Conservation (phyloP, 257 asterid genomes). For the Eucommia ulmoides region DNA sequence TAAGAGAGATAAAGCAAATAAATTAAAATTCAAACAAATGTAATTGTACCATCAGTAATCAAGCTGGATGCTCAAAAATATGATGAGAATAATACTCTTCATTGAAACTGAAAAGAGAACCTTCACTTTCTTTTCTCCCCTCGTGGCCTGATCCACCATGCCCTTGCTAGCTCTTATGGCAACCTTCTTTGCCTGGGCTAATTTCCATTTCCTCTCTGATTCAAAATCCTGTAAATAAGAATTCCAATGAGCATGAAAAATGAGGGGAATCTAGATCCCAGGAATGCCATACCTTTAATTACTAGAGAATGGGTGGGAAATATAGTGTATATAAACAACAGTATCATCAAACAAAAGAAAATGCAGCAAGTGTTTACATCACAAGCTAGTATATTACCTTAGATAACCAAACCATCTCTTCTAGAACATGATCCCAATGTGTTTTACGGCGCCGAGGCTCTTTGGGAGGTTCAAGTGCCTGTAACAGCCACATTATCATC, state of each 20-base stretch:
- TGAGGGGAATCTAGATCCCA: not conserved
- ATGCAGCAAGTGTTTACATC: not conserved
- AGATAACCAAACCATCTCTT: constrained; percentile 98
- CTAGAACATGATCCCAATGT: constrained; percentile 99
- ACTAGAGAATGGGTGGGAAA: no score
- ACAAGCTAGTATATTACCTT: constrained; percentile 35
- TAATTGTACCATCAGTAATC: not conserved
- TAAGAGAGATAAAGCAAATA: constrained; percentile 7
- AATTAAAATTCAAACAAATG: constrained; percentile 7
- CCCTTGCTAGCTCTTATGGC: constrained; percentile 95
- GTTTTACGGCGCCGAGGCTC: constrained; percentile 92
- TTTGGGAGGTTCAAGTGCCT: constrained; percentile 94
- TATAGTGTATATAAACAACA: no score
- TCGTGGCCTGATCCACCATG: constrained; percentile 87
- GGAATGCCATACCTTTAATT: no score
- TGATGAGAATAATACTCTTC: not conserved
- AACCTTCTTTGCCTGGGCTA: constrained; percentile 93
- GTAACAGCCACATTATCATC: constrained; percentile 9
- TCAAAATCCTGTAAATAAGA: constrained; percentile 68
- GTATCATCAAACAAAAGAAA: not conserved
- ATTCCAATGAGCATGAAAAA: constrained; percentile 11
- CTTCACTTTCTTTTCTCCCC: constrained; percentile 95
- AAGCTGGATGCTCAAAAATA: not conserved
- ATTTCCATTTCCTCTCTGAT: constrained; percentile 98
- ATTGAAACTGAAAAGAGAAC: constrained; percentile 20